Percentiles rank a stretch among this genome's conserved stretches.
Evolutionary conservation across 192 early-diverging fungal genomes (phyloP).

Genomic region (Coemansia sp.): DNA sequence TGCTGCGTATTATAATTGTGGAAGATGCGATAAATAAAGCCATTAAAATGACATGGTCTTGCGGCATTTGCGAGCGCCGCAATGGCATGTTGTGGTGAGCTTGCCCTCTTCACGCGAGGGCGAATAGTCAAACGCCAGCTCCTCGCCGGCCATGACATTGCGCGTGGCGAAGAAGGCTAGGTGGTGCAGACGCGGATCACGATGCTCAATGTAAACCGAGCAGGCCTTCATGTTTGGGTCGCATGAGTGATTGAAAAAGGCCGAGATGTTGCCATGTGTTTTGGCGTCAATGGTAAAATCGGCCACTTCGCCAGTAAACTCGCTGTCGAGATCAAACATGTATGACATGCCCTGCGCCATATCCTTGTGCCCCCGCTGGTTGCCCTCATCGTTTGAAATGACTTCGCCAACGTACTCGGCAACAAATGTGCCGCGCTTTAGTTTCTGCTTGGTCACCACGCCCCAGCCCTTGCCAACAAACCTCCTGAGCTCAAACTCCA

Average conservation of each 20-base stretch:
- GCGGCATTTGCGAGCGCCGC: conserved; percentile 26
- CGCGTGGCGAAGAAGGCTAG: conserved; percentile 90
- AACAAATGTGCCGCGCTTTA: conserved; percentile 67
- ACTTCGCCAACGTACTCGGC: conserved; percentile 98
- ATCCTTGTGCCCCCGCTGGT: conserved; percentile 55
- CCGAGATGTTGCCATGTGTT: conserved; percentile 82
- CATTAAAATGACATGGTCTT: conserved; percentile 14
- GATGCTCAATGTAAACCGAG: conserved; percentile 65
- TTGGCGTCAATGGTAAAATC: conserved; percentile 92
- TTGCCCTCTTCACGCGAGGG: conserved; percentile 42
- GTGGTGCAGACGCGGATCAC: conserved; percentile 71
- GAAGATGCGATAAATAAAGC: not conserved
- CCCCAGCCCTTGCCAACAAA: conserved; percentile 47
- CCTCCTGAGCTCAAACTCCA: conserved; percentile 39
- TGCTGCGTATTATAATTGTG: too few species aligned
- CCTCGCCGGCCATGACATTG: conserved; percentile 68
- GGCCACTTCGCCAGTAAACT: conserved; percentile 85
- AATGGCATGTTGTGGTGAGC: conserved; percentile 18
- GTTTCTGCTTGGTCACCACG: conserved; percentile 20
- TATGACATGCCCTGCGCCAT: conserved; percentile 28
- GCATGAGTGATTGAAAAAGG: conserved; percentile 99
- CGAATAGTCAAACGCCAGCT: conserved; percentile 96
- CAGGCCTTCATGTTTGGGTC: conserved; percentile 72
- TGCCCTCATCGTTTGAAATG: conserved; percentile 71
- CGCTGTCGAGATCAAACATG: conserved; percentile 72